Percentiles rank a stretch among this genome's conserved stretches.
phyloP scores from a whole-genome alignment of 768 basidiomycete species.

The Mycena leptocephala region DNA sequence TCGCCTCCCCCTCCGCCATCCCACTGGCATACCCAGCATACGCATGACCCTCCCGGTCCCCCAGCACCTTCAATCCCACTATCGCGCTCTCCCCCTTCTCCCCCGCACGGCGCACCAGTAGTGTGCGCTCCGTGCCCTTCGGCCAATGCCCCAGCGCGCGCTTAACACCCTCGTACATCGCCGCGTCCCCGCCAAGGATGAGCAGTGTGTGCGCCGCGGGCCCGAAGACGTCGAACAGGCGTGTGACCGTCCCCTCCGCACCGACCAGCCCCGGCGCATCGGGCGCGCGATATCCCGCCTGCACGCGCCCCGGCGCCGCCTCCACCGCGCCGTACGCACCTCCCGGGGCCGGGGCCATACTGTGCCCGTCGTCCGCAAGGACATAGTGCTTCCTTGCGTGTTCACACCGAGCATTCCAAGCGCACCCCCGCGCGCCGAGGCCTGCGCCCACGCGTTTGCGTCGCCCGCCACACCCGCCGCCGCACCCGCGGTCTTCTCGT shows the following conservation, averaged over 20 bases:
- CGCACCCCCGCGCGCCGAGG: not conserved
- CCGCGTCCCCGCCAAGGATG: constrained; percentile 40
- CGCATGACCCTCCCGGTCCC: constrained; percentile 32
- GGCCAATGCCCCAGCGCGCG: not conserved
- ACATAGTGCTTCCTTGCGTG: constrained; percentile 62
- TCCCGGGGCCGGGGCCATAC: constrained; percentile 34
- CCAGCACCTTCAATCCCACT: constrained; percentile 3
- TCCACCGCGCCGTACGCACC: constrained; percentile 8
- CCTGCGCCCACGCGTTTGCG: not conserved
- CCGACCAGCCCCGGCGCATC: constrained; percentile 49
- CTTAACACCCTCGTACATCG: not conserved
- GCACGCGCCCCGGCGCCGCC: constrained; percentile 40
- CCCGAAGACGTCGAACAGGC: constrained; percentile 47
- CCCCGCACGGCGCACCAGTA: constrained; percentile 1
- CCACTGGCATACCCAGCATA: constrained; percentile 31
- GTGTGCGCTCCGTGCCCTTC: not conserved
- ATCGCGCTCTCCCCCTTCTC: not conserved
- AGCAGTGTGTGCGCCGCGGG: constrained; percentile 47
- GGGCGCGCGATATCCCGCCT: constrained; percentile 53
- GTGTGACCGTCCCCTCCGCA: not conserved
- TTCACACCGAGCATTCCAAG: constrained; percentile 60
- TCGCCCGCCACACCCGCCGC: too few species aligned
- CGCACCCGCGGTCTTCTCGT: constrained; percentile 34
- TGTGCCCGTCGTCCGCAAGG: constrained; percentile 42
- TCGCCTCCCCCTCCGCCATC: not conserved